Conservation (phyloP, 1,284 basidiomycete genomes). For the Lentinus polychrous region DNA sequence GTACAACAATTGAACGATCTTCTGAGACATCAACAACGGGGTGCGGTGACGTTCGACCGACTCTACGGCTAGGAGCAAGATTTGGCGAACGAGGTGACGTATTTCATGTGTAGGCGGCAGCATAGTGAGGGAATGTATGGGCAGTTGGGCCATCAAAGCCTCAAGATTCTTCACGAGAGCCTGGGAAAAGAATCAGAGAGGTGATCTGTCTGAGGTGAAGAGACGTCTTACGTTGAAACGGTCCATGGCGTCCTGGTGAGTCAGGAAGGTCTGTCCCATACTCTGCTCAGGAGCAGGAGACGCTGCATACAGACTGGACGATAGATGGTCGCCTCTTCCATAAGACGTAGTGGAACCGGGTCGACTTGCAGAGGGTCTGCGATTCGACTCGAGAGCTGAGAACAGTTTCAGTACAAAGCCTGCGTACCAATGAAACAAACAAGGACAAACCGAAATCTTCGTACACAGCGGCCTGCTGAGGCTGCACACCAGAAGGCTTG, state of each 20-base stretch:
- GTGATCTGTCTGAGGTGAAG: not conserved
- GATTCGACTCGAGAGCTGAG: slow-evolving; percentile 45
- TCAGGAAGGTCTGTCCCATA: slow-evolving; percentile 34
- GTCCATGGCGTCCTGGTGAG: slow-evolving; percentile 70
- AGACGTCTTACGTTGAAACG: slow-evolving; percentile 53
- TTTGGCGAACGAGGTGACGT: slow-evolving; percentile 75
- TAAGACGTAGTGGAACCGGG: slow-evolving; percentile 61
- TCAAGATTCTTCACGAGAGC: slow-evolving; percentile 74
- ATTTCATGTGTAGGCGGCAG: slow-evolving; percentile 84
- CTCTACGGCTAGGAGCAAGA: slow-evolving; percentile 74
- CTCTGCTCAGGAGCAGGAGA: slow-evolving; percentile 45
- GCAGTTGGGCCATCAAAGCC: slow-evolving; percentile 64
- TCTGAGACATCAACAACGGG: slow-evolving; percentile 89
- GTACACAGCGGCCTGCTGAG: slow-evolving; percentile 85
- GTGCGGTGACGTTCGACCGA: slow-evolving; percentile 80
- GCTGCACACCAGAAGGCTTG: slow-evolving; percentile 76
- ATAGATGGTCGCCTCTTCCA: slow-evolving; percentile 36
- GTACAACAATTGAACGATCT: slow-evolving; percentile 85
- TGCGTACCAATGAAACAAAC: not conserved
- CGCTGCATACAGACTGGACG: slow-evolving; percentile 37
- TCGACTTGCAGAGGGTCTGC: slow-evolving; percentile 46
- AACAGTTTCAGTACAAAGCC: not conserved
- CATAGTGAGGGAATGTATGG: slow-evolving; percentile 56
- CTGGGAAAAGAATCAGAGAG: slow-evolving; percentile 13
- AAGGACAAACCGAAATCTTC: slow-evolving; percentile 79